phyloP scores from a whole-genome alignment of 1,139 yeast genomes.

The Yamadazyma membranifaciens region DNA sequence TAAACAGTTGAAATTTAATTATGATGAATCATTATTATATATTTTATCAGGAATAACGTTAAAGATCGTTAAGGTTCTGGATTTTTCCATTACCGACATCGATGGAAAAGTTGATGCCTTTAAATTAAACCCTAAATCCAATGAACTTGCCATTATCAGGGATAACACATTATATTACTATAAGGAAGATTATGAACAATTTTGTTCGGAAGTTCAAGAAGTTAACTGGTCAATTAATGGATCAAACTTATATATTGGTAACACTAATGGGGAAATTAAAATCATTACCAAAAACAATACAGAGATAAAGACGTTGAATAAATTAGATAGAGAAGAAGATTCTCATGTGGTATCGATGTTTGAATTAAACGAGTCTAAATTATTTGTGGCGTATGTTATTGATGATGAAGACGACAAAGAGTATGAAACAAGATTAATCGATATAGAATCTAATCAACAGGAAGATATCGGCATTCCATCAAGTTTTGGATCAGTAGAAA shows the following conservation, averaged over 20 bases:
- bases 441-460: slow-evolving; percentile 3
- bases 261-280: slow-evolving; percentile 1
- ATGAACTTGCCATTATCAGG: slow-evolving; percentile 3
- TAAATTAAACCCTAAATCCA: slow-evolving; percentile 4
- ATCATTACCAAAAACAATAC: slow-evolving; percentile 1
- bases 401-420: slow-evolving; percentile 11
- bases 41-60: slow-evolving; percentile 16
- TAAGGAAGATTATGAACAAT: background rate
- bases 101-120: slow-evolving; percentile 1
- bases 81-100: background rate
- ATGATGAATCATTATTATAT: slow-evolving; percentile 22
- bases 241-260: slow-evolving; percentile 4
- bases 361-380: background rate
- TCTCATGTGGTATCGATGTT: slow-evolving; percentile 5
- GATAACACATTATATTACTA: background rate
- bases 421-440: slow-evolving; percentile 11
- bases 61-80: background rate
- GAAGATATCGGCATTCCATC: slow-evolving; percentile 51
- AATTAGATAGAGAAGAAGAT: slow-evolving; percentile 1
- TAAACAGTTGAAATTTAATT: slow-evolving; percentile 26
- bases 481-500: slow-evolving; percentile 53
- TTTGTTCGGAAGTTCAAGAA: slow-evolving; percentile 1
- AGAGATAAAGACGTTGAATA: background rate
- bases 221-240: slow-evolving; percentile 8
- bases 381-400: slow-evolving; percentile 17